Conservation (phyloP, 495 filamentous ascomycete genomes). For the Neurospora hispaniola region DNA sequence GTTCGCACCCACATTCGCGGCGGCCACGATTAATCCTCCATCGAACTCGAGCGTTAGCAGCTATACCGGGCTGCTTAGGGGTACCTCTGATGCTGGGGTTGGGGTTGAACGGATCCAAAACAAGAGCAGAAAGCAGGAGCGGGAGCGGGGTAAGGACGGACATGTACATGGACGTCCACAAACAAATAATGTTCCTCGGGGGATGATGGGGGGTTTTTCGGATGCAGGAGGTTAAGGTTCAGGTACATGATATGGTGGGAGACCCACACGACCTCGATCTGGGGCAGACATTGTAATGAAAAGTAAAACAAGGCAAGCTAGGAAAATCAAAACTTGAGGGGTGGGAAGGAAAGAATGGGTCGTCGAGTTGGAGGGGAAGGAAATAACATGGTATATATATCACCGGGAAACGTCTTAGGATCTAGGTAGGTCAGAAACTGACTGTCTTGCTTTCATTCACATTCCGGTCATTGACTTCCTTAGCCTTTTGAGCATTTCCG, state of each 20-base stretch:
- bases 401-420: neutral
- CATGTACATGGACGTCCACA: neutral
- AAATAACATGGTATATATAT: neutral
- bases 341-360: neutral
- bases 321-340: neutral
- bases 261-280: neutral
- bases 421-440: neutral
- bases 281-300: neutral
- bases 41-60: neutral
- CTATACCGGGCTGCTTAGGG: neutral
- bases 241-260: neutral
- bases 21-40: neutral
- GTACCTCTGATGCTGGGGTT: neutral
- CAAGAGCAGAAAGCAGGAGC: neutral
- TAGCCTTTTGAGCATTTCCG: too few relatives aligned
- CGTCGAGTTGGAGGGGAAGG: neutral
- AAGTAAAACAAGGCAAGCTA: neutral
- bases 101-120: neutral
- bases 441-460: neutral
- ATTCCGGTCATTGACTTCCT: neutral
- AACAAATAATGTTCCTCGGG: neutral
- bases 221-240: conserved; percentile 11
- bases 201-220: conserved; percentile 2
- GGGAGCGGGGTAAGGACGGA: neutral
- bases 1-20: neutral